Evolutionary conservation across 164 flowering plant genomes (phyloP).

Genomic region (Dillenia suffruticosa): DNA sequence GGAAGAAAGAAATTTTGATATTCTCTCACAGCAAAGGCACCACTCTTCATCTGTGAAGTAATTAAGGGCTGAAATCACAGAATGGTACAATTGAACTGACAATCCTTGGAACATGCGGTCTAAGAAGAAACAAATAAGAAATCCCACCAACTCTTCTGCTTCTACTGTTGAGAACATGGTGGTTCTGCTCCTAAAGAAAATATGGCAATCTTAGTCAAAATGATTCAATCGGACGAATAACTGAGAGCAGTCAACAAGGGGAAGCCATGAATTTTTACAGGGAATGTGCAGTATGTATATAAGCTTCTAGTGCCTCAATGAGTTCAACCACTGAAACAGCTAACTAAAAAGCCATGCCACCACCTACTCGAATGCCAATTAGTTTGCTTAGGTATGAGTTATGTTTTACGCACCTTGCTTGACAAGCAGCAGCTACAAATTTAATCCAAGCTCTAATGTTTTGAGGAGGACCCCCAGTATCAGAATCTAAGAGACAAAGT

Average conservation of each 20-base stretch:
- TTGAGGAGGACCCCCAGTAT: conserved; percentile 52
- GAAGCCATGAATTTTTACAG: neutral
- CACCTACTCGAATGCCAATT: neutral
- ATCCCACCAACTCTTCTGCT: conserved; percentile 51
- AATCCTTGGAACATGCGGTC: conserved; percentile 73
- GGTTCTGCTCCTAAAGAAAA: conserved; percentile 36
- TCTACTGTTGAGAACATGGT: conserved; percentile 50
- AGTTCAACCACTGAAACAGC: neutral
- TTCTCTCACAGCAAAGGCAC: conserved; percentile 49
- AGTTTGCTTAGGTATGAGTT: neutral
- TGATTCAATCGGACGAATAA: neutral
- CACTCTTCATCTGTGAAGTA: conserved; percentile 73
- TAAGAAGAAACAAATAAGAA: conserved; percentile 46
- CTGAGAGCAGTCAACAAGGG: neutral
- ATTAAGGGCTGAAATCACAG: conserved; percentile 46
- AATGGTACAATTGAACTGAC: conserved; percentile 41
- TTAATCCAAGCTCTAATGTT: conserved; percentile 77
- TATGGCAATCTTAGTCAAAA: neutral
- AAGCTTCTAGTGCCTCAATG: too few species aligned
- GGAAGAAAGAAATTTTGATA: conserved; percentile 57
- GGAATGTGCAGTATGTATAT: too few species aligned
- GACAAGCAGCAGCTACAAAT: conserved; percentile 46
- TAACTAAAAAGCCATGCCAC: neutral
- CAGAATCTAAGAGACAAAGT: conserved; percentile 36
- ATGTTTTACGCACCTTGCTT: conserved; percentile 44